phyloP scores from a whole-genome alignment of 352 stramenopile genomes.

The Globisporangium apiculatum region DNA sequence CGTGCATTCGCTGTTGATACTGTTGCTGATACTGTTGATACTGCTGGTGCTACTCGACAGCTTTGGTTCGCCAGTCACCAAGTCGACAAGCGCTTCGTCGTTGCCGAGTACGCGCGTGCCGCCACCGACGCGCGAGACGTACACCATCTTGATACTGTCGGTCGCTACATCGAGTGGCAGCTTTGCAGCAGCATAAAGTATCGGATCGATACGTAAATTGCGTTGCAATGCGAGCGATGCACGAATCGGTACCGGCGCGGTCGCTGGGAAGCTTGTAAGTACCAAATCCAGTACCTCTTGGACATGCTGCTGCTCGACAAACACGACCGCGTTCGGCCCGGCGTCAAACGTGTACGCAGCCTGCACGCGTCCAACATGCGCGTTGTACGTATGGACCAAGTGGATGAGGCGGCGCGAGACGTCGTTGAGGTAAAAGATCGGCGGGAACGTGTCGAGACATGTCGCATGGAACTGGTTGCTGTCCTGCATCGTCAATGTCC shows the following conservation, averaged over 20 bases:
- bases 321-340: conserved; percentile 96
- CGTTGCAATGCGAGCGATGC: conserved; percentile 20
- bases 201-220: conserved; percentile 6
- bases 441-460: conserved; percentile 96
- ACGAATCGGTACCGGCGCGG: conserved; percentile 24
- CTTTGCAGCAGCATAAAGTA: conserved; percentile 17
- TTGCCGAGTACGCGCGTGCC: conserved; percentile 30
- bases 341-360: conserved; percentile 99
- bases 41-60: neutral
- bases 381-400: conserved; percentile 95
- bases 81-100: conserved; percentile 43
- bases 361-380: conserved; percentile 45
- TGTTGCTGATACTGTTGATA: too few species aligned
- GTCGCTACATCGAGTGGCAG: conserved; percentile 6
- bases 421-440: conserved; percentile 99
- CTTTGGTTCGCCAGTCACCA: conserved; percentile 28
- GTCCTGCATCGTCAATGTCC: conserved; percentile 96
- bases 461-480: conserved; percentile 98
- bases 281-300: conserved; percentile 55
- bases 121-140: conserved; percentile 53
- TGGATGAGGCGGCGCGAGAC: conserved; percentile 69
- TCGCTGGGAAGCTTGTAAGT: conserved; percentile 35
- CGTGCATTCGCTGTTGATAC: neutral
- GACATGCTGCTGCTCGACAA: conserved; percentile 67
- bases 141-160: conserved; percentile 57